These are phyloP conservation scores for Solanum chacoense DNA, from an alignment of 305 asterid genomes.

Conservation along the genomic window DNA sequence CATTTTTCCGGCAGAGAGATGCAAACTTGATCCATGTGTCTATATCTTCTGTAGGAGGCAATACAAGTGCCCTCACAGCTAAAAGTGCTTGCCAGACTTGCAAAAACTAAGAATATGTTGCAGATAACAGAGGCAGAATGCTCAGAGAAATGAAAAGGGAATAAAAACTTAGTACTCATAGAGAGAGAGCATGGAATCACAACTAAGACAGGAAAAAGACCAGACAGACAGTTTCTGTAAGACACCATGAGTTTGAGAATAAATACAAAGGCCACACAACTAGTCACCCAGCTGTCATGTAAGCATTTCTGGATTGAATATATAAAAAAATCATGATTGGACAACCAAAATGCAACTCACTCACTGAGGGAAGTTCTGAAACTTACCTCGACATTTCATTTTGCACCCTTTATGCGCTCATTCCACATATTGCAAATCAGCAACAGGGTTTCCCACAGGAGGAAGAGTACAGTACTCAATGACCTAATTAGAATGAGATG, in stretches of 20 bases:
- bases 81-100: constrained; percentile 95
- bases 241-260: not conserved
- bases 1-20: constrained; percentile 90
- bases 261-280: not conserved
- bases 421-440: constrained; percentile 98
- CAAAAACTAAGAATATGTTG: not conserved
- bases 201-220: not conserved
- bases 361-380: constrained; percentile 1
- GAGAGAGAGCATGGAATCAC: not conserved
- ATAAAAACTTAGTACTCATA: not conserved
- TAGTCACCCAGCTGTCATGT: not conserved
- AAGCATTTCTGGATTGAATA: not conserved
- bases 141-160: not conserved
- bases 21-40: constrained; percentile 99
- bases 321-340: not conserved
- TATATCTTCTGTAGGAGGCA: constrained; percentile 94
- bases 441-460: constrained; percentile 72
- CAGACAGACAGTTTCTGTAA: not conserved
- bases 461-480: constrained; percentile 94
- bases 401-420: constrained; percentile 91
- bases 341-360: not conserved
- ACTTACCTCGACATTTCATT: constrained; percentile 89
- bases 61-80: constrained; percentile 87
- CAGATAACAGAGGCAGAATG: not conserved
- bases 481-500: constrained; percentile 43